Conservation (phyloP, 768 basidiomycete genomes). For the Hydnum rufescens region DNA sequence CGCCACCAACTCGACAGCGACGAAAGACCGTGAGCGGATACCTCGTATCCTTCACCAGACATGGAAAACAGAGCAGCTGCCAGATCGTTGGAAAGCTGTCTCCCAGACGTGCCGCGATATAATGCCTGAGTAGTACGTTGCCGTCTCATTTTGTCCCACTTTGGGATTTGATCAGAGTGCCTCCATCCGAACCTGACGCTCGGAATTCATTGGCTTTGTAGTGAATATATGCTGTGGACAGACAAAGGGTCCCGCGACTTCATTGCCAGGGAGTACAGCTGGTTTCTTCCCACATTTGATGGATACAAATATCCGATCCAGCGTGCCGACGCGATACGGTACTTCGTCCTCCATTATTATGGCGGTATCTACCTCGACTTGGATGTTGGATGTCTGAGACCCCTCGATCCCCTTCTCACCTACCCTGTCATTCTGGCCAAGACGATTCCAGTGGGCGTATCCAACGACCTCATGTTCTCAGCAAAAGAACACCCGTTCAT, state of each 20-base stretch:
- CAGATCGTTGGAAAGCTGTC: conserved; percentile 56
- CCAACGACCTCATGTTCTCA: conserved; percentile 92
- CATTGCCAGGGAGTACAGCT: conserved; percentile 69
- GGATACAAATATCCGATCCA: conserved; percentile 81
- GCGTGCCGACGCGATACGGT: conserved; percentile 92
- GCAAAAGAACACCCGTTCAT: conserved; percentile 74
- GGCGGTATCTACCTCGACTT: conserved; percentile 94
- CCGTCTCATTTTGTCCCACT: conserved; percentile 20
- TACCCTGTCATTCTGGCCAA: conserved; percentile 82
- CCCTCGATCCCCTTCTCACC: conserved; percentile 66
- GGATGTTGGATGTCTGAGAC: conserved; percentile 82
- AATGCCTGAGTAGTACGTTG: conserved; percentile 94
- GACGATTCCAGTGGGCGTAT: conserved; percentile 92
- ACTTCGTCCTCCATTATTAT: conserved; percentile 89
- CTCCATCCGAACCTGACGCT: not conserved
- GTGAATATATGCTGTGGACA: conserved; percentile 96
- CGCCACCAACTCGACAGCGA: conserved; percentile 32
- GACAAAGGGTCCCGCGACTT: conserved; percentile 80
- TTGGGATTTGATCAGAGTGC: not conserved
- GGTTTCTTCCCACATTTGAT: conserved; percentile 90
- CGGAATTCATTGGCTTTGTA: conserved; percentile 17
- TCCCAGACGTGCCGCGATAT: conserved; percentile 74
- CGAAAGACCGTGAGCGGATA: conserved; percentile 58
- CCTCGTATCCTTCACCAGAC: conserved; percentile 95
- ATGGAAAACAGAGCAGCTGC: conserved; percentile 84